Evolutionary conservation across 176 grass and related monocot genomes (phyloP).

Genomic region (Aegilops sharonensis): DNA sequence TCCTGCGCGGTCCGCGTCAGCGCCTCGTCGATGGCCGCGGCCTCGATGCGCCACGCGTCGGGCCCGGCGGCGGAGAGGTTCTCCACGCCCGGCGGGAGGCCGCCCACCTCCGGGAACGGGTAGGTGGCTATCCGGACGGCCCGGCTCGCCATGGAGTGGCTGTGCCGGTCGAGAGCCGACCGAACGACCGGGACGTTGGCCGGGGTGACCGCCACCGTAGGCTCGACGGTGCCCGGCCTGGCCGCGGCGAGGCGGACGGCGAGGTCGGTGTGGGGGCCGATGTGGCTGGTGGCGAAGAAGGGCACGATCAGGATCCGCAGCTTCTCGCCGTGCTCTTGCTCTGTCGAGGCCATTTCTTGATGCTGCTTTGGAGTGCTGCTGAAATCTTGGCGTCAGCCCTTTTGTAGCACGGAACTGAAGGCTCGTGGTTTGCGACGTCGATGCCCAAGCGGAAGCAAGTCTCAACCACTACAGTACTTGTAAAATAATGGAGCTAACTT

Average conservation of each 20-base stretch:
- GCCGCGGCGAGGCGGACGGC: constrained; percentile 18
- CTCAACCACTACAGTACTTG: not conserved
- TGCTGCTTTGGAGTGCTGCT: not conserved
- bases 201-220: constrained; percentile 25
- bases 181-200: not conserved
- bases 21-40: not conserved
- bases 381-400: not conserved
- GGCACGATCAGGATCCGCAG: constrained; percentile 22
- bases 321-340: not conserved
- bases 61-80: not conserved
- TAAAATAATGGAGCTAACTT: not conserved
- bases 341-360: not conserved
- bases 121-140: not conserved
- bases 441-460: not conserved
- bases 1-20: constrained; percentile 1
- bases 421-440: too few species aligned
- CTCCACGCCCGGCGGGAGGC: not conserved
- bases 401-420: not conserved
- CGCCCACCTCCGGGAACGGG: not conserved
- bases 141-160: not conserved
- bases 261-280: constrained; percentile 29
- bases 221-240: constrained; percentile 8
- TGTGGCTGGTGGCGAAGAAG: constrained; percentile 41
- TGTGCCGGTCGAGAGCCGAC: not conserved
- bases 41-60: constrained; percentile 22